Base-by-base conservation (phyloP, 108 stramenopile species). In the Nannochloropsis gaditana region DNA sequence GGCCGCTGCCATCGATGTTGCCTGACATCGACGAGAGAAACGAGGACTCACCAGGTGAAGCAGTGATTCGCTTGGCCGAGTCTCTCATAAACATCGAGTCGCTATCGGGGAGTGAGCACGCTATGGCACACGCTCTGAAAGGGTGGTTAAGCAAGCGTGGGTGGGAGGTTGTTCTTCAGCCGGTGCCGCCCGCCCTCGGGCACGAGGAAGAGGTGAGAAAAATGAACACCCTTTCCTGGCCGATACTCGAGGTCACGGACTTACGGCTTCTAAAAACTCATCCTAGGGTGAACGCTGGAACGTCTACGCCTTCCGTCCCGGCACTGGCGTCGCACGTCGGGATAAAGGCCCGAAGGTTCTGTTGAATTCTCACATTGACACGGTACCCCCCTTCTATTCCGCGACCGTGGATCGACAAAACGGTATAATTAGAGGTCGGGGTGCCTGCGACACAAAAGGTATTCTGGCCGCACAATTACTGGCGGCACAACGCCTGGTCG, bases 311-410 rank as follows among this genome's bases (percentile, higher is more conserved):
- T 21, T 42, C 83, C 21, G 43, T 43, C n/a, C 83, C 43, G 31
- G 6, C 43, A 44, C 17, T 21, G 21, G 11, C 41, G 17, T n/a
- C n/a, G 83, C 83, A 17, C 42, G 83, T 42, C 44, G 43, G 43
- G 21, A 41, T 47, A 80, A 84, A 43, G 87, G 87, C 21, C 85
- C 88, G 21, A 73, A 85, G 19, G 45, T 89, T 17, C 88, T 89
- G 45, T 86, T 89, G 83, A 89, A 89, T 83, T 86, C 85, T 82
- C 88, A 89, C 80, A 89, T 89, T 42, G 88, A 89, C 41, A 89
- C 88, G 82, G 88, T 86, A 42, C 83, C 83, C 19, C 83, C 83
- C n/a, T 83, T 41, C 43, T 41, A 43, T 0, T 21, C 45, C 10
- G 83, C 83, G 10, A n/a, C 43, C 21, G 83, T 83, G n/a, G 83